These are phyloP conservation scores for Globisporangium polare DNA, from an alignment of 352 stramenopile species.

Conservation along the genomic window DNA sequence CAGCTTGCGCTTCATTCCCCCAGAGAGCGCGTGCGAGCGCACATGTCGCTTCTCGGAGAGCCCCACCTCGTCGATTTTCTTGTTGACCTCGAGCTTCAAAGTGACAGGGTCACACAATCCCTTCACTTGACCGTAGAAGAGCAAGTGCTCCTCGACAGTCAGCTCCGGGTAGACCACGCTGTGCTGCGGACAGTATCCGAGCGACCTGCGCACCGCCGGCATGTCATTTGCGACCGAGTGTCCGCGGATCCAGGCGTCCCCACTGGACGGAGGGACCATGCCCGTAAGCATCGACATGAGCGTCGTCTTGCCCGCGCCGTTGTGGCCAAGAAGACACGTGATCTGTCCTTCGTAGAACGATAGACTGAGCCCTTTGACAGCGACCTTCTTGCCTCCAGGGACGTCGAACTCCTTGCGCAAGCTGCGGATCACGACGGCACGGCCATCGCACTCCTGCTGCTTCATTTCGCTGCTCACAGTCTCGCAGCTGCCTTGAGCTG, in stretches of 20 bases:
- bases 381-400: constrained; percentile 66
- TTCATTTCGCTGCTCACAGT: constrained; percentile 31
- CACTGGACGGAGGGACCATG: constrained; percentile 53
- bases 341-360: constrained; percentile 93
- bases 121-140: constrained; percentile 93
- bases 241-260: constrained; percentile 55
- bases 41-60: constrained; percentile 85
- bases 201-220: constrained; percentile 78
- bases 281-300: constrained; percentile 81
- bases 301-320: constrained; percentile 92
- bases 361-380: constrained; percentile 82
- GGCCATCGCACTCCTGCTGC: constrained; percentile 45
- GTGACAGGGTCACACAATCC: constrained; percentile 32
- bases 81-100: constrained; percentile 24
- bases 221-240: constrained; percentile 72
- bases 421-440: constrained; percentile 51
- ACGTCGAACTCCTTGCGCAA: constrained; percentile 80
- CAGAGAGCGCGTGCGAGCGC: constrained; percentile 49
- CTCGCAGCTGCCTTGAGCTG: constrained; percentile 20
- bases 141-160: constrained; percentile 95
- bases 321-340: constrained; percentile 93
- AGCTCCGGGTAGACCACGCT: constrained; percentile 95
- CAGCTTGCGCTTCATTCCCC: constrained; percentile 79
- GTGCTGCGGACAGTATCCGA: constrained; percentile 97
- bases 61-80: constrained; percentile 87